Conservation (phyloP, 148 eudicot genomes). For the Suaeda aralocaspica region DNA sequence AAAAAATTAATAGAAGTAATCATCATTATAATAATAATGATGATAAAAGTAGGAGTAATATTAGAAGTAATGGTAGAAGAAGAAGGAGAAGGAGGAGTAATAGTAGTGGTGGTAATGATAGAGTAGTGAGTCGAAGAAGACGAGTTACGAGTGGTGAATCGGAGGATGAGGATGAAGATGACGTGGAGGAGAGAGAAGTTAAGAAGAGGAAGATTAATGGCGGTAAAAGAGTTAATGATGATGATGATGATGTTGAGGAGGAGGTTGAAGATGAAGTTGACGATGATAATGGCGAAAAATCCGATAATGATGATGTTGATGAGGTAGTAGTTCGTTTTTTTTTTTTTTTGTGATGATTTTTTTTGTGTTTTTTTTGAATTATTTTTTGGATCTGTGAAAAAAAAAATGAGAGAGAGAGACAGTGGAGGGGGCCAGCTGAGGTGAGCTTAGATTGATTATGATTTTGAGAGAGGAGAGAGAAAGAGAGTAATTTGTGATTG, state of each 20-base stretch:
- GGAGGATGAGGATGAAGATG: conserved; percentile 29
- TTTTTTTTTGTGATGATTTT: background rate
- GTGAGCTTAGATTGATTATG: conserved; percentile 17
- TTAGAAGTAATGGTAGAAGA: background rate
- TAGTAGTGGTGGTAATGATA: background rate
- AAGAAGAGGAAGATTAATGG: conserved; percentile 51
- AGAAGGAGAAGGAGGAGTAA: no score
- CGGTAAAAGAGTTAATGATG: conserved; percentile 17
- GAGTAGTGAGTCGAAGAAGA: conserved; percentile 24
- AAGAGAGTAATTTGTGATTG: conserved; percentile 26
- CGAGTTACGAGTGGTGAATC: conserved; percentile 32
- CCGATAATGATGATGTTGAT: conserved; percentile 7
- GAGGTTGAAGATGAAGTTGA: conserved; percentile 13
- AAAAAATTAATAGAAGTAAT: no score
- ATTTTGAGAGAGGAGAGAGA: conserved; percentile 17
- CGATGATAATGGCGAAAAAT: no score
- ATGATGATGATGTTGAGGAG: conserved; percentile 17
- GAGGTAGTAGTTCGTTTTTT: background rate
- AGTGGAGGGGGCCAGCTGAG: conserved; percentile 38
- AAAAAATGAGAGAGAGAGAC: conserved; percentile 10
- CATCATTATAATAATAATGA: no score
- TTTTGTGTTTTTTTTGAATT: conserved; percentile 3
- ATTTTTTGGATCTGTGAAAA: conserved; percentile 18
- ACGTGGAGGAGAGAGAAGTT: conserved; percentile 26
- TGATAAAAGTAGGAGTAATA: conserved; percentile 4